Evolutionary conservation across 495 filamentous ascomycete species (phyloP).

Genomic region (Amniculicola lignicola): DNA sequence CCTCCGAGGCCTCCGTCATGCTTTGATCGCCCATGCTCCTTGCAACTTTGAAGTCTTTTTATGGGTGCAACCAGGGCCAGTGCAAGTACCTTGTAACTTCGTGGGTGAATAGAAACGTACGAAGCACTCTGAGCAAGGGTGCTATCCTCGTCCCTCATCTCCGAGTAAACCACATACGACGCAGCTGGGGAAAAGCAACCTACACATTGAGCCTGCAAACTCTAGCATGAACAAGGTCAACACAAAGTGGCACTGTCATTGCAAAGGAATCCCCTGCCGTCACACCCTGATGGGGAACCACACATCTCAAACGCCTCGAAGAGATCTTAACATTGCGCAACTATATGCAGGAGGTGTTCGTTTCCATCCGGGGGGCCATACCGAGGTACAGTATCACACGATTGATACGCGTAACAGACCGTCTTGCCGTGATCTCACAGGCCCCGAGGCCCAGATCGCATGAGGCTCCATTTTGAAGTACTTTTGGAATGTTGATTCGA

Average conservation of each 20-base stretch:
- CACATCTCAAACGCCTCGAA: not conserved
- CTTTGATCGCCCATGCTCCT: not conserved
- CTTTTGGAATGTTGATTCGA: too few species aligned
- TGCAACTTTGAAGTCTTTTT: too few species aligned
- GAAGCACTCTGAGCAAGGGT: conserved; percentile 11
- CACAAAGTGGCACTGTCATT: not conserved
- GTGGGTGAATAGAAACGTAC: too few species aligned
- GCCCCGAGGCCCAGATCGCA: not conserved
- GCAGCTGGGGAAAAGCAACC: not conserved
- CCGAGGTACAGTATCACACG: not conserved
- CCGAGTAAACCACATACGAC: not conserved
- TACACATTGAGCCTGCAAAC: not conserved
- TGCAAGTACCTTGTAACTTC: too few species aligned
- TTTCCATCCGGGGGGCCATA: not conserved
- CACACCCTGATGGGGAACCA: not conserved
- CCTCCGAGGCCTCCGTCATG: not conserved
- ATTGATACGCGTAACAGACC: not conserved
- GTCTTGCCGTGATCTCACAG: not conserved
- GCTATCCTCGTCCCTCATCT: not conserved
- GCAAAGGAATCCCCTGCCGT: not conserved
- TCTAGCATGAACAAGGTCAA: not conserved
- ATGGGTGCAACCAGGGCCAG: not conserved
- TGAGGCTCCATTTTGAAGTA: not conserved
- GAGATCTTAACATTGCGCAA: not conserved
- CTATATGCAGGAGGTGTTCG: not conserved